Conservation (phyloP, 2,329 filamentous ascomycete species). For the Phaeosphaeria sp. region DNA sequence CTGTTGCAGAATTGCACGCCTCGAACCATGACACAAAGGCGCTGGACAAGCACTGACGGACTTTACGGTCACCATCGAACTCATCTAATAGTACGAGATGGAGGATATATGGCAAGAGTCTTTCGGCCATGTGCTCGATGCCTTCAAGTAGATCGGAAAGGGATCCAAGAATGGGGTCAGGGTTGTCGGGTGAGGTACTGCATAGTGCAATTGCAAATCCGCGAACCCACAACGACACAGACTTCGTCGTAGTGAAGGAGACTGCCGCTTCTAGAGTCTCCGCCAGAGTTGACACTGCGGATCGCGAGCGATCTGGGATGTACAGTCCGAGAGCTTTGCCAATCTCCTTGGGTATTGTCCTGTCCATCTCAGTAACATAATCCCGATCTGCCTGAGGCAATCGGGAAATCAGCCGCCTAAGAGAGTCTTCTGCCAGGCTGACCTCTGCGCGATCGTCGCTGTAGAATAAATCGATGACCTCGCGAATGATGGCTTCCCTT, state of each 20-base stretch:
- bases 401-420: constrained; percentile 40
- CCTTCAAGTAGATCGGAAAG: constrained; percentile 70
- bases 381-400: constrained; percentile 24
- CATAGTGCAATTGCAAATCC: constrained; percentile 66
- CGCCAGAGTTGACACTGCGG: neutral
- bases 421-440: constrained; percentile 53
- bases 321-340: constrained; percentile 34
- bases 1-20: constrained; percentile 53
- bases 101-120: constrained; percentile 81
- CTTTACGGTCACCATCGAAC: constrained; percentile 64
- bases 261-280: constrained; percentile 28
- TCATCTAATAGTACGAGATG: constrained; percentile 80
- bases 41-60: constrained; percentile 67
- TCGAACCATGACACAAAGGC: constrained; percentile 71
- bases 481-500: constrained; percentile 45
- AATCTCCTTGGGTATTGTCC: constrained; percentile 39
- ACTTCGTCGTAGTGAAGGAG: constrained; percentile 20
- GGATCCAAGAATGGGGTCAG: constrained; percentile 73
- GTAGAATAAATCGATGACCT: constrained; percentile 46
- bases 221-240: constrained; percentile 63
- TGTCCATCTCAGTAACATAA: constrained; percentile 38
- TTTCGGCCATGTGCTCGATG: constrained; percentile 73
- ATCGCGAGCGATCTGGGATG: constrained; percentile 20
- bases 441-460: constrained; percentile 50
- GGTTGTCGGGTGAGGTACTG: constrained; percentile 56